phyloP scores from a whole-genome alignment of 805 yeast species.

The Ogataea thermomethanolica region DNA sequence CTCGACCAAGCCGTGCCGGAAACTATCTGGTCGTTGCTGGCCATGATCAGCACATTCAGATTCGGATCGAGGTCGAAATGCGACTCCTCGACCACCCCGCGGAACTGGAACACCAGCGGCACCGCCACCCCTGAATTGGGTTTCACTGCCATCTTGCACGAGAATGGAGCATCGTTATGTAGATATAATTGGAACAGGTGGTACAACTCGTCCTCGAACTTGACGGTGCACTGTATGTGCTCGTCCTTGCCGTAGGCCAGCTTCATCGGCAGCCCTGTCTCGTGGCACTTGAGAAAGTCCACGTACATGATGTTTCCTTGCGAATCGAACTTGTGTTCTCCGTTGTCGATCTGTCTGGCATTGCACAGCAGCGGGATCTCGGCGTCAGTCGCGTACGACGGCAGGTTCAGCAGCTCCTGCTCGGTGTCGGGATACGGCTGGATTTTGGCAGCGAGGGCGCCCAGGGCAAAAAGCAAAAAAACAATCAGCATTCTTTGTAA shows the following conservation, averaged over 20 bases:
- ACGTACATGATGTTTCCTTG: slow-evolving; percentile 54
- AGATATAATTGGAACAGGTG: slow-evolving; percentile 73
- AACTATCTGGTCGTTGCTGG: slow-evolving; percentile 37
- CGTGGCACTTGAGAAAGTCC: slow-evolving; percentile 60
- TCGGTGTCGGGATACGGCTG: slow-evolving; percentile 28
- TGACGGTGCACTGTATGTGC: slow-evolving; percentile 57
- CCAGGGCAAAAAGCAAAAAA: neutral
- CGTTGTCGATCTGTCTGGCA: slow-evolving; percentile 64
- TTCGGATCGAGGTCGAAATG: slow-evolving; percentile 65
- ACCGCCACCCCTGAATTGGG: slow-evolving; percentile 43
- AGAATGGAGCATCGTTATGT: slow-evolving; percentile 74
- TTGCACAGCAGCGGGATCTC: slow-evolving; percentile 56
- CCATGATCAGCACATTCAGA: slow-evolving; percentile 49
- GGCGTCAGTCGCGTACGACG: slow-evolving; percentile 34
- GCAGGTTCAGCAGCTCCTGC: slow-evolving; percentile 13
- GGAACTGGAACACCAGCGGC: slow-evolving; percentile 59
- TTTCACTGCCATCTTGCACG: slow-evolving; percentile 59
- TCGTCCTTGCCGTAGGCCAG: slow-evolving; percentile 51
- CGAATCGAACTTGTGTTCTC: slow-evolving; percentile 72
- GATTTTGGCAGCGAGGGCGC: slow-evolving; percentile 15
- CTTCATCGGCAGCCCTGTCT: slow-evolving; percentile 57
- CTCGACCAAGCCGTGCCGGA: slow-evolving; percentile 58
- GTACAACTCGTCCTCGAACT: slow-evolving; percentile 59
- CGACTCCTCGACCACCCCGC: slow-evolving; percentile 64
- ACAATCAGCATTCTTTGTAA: slow-evolving; percentile 3